phyloP scores from a whole-genome alignment of 345 rosid species.

The Noccaea caerulescens region DNA sequence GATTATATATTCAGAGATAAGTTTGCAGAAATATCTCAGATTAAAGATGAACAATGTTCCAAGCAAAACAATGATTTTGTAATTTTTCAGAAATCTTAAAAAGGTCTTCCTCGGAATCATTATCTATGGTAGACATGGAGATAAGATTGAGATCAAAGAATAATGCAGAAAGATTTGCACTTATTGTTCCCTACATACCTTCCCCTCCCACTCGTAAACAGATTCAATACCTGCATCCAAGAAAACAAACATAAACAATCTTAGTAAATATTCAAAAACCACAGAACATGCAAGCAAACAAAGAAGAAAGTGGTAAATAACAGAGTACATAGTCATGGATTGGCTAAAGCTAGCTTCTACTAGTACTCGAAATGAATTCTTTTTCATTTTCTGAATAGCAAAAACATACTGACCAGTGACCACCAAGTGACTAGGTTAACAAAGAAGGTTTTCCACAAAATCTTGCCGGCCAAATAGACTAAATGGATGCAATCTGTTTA shows the following conservation, averaged over 20 bases:
- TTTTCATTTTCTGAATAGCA: neutral
- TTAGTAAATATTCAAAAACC: neutral
- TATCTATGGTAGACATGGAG: neutral
- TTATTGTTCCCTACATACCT: constrained; percentile 52
- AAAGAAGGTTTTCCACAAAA: neutral
- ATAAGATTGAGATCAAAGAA: neutral
- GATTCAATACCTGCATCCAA: constrained; percentile 79
- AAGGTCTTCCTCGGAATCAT: neutral
- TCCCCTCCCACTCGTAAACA: constrained; percentile 86
- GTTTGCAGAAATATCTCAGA: neutral
- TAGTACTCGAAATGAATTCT: neutral
- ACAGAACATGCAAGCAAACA: constrained; percentile 11
- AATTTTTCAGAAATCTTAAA: neutral
- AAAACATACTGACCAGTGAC: neutral
- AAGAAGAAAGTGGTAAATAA: neutral
- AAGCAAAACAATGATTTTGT: neutral
- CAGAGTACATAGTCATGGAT: neutral
- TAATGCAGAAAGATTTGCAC: neutral
- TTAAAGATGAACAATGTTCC: constrained; percentile 21
- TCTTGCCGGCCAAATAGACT: neutral
- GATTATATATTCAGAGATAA: constrained; percentile 2
- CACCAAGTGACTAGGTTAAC: neutral
- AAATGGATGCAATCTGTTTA: neutral
- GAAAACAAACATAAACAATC: constrained; percentile 9
- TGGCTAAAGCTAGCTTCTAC: neutral